These are phyloP conservation scores for Passiflora organensis DNA, from an alignment of 345 rosid genomes.

Conservation along the genomic window DNA sequence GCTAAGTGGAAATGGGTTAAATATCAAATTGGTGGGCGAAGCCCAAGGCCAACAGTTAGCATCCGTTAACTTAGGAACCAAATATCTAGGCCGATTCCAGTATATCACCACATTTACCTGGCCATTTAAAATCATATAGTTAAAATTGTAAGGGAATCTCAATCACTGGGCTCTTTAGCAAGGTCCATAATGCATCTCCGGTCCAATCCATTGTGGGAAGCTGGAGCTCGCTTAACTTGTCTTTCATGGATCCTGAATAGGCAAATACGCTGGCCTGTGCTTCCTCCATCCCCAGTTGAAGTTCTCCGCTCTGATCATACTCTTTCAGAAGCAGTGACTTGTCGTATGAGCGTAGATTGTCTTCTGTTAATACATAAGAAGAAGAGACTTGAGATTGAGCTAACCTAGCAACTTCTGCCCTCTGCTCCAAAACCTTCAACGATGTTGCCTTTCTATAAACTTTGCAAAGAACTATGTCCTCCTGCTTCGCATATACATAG, in stretches of 20 bases:
- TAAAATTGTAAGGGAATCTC: background rate
- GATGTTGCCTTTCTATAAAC: conserved; percentile 34
- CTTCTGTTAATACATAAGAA: background rate
- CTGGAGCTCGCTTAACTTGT: background rate
- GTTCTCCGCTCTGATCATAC: background rate
- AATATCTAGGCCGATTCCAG: too few species aligned
- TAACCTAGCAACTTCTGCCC: conserved; percentile 17
- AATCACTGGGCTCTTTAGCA: background rate
- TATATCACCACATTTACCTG: too few species aligned
- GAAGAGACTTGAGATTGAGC: background rate
- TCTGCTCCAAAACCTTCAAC: conserved; percentile 31
- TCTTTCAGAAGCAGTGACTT: background rate
- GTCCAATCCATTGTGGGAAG: background rate
- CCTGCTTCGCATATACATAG: background rate
- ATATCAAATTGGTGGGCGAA: too few species aligned
- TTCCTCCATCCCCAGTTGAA: background rate
- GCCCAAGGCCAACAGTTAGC: too few species aligned
- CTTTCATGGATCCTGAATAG: background rate
- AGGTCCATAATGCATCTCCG: background rate
- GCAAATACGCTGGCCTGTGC: background rate
- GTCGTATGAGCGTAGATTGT: background rate
- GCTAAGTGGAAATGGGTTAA: too few species aligned
- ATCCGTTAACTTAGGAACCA: too few species aligned
- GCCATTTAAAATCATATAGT: too few species aligned
- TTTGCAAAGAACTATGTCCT: conserved; percentile 34